Base-by-base conservation (phyloP, 1,284 basidiomycete genomes). In the Pseudozyma sp. region DNA sequence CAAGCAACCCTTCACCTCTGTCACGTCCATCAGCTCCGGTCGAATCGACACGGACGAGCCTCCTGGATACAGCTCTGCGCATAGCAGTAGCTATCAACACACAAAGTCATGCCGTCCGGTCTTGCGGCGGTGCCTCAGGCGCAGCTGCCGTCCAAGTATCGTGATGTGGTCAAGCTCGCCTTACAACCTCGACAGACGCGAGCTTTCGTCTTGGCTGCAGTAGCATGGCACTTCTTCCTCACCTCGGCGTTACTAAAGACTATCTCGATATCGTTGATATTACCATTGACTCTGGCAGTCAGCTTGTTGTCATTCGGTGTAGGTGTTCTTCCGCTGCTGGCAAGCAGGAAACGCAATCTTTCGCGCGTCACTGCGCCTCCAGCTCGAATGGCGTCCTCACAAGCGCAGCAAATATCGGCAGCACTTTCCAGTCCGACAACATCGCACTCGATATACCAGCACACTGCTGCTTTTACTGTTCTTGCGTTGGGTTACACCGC, bases 131-230 rank as follows among this genome's bases (percentile, higher is more conserved):
- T 76, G 51, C 72, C 72, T 16, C 68, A 59, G 58, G 73, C 73
- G 21, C 74, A 76, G 51, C 55, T 76, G 31, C 70, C 74, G 13
- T 53, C 74, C 51, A 66, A 55, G 45, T 76, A 72, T 48, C 55
- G 66, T 36, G 74, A 68, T 54, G 59, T 76, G 2, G 42, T 72
- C 62, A 76, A 76, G 59, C 58, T 72, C 16, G 77, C 77, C 8
- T 54, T 81, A 39, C 63, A 63, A 12, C 70, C 72, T 21, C 60
- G 79, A n/a, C 79, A 81, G 59, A 62, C 71, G n/a, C 69, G 79
- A 34, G 67, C 75, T 7, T 72, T 76, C 38, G n/a, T 79, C 7
- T 65, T 81, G 11, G 50, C 70, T 6, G 55, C 58, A 10, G 48
- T 70, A 14, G 54, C 70, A 19, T 68, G 72, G 47, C 73, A 76